These are phyloP conservation scores for Trapa incisa DNA, from an alignment of 345 rosid species.

Conservation along the genomic window DNA sequence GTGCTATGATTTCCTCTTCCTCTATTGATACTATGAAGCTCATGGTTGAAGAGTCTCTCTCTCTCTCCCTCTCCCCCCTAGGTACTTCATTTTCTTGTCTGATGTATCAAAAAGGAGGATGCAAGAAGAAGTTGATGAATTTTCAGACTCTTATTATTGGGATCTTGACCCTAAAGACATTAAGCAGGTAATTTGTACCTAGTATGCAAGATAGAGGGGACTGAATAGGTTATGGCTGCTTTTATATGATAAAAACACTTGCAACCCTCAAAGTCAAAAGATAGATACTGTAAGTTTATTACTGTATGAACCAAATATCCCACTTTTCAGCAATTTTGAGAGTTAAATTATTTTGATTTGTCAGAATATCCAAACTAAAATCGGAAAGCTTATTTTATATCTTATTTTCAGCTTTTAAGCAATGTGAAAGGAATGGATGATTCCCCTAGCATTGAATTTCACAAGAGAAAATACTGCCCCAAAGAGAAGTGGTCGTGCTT, in stretches of 20 bases:
- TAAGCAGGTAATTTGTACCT: conserved; percentile 46
- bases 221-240: not conserved
- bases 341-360: no score
- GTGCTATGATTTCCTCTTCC: not conserved
- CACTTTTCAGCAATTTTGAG: no score
- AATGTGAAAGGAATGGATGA: conserved; percentile 45
- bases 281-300: not conserved
- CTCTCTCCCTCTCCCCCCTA: conserved; percentile 13
- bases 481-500: conserved; percentile 59
- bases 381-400: not conserved
- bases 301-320: not conserved
- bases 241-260: not conserved
- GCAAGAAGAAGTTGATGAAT: conserved; percentile 81
- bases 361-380: not conserved
- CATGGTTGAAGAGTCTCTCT: conserved; percentile 7
- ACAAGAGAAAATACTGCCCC: conserved; percentile 63
- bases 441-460: conserved; percentile 29
- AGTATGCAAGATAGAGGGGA: not conserved
- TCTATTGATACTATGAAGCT: not conserved
- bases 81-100: conserved; percentile 80
- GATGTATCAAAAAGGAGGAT: conserved; percentile 57
- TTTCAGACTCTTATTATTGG: conserved; percentile 70
- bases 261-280: not conserved
- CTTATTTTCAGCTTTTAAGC: conserved; percentile 50
- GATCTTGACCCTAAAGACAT: conserved; percentile 65